phyloP scores from a whole-genome alignment of 345 rosid genomes.

The Aquilaria sinensis region DNA sequence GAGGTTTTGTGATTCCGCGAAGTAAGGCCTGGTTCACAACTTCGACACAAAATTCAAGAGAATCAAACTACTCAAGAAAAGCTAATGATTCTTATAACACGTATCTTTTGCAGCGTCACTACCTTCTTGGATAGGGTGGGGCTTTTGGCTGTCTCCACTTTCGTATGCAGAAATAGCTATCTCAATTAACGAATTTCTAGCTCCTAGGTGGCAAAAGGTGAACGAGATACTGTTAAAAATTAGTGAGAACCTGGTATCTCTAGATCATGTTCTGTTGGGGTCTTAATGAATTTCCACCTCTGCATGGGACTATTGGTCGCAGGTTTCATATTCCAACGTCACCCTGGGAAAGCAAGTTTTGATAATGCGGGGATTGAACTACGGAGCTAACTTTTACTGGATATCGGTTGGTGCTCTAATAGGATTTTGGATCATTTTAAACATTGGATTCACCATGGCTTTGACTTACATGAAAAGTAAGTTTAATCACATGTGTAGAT shows the following conservation, averaged over 20 bases:
- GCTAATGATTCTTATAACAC: neutral
- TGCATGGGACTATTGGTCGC: conserved; percentile 8
- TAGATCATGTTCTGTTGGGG: too few species aligned
- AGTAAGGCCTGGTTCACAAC: conserved; percentile 22
- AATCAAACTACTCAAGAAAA: neutral
- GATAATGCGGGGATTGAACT: conserved; percentile 26
- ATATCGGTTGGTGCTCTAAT: conserved; percentile 30
- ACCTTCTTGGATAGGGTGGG: conserved; percentile 45
- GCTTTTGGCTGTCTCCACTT: conserved; percentile 47
- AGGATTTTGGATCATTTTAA: conserved; percentile 37
- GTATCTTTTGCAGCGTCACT: conserved; percentile 31
- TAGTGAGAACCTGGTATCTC: neutral
- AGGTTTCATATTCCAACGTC: conserved; percentile 28
- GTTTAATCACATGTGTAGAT: conserved; percentile 1
- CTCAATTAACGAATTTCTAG: conserved; percentile 41
- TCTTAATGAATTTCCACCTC: neutral
- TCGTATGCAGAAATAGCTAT: conserved; percentile 39
- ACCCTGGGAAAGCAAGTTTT: conserved; percentile 31
- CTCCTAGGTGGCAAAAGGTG: conserved; percentile 56
- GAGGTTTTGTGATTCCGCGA: conserved; percentile 43
- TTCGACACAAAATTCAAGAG: neutral
- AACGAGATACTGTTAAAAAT: neutral
- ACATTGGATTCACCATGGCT: conserved; percentile 29
- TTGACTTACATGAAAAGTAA: conserved; percentile 27
- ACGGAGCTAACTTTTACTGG: conserved; percentile 25